Evolutionary conservation across 164 flowering plant genomes (phyloP).

Genomic region (Stephania yunnanensis): DNA sequence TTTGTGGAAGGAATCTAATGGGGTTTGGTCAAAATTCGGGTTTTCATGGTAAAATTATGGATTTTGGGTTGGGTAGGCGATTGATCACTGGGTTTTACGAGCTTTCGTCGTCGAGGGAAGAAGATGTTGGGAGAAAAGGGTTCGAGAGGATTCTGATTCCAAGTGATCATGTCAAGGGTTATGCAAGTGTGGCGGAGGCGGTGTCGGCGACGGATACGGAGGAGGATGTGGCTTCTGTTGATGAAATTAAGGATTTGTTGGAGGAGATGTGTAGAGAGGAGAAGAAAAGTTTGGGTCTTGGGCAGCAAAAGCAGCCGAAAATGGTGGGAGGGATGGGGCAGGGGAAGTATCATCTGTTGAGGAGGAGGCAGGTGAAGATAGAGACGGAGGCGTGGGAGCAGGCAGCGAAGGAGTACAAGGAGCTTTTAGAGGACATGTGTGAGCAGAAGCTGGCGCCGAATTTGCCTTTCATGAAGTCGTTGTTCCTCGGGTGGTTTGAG

Average conservation of each 20-base stretch:
- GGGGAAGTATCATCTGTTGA: slow-evolving; percentile 34
- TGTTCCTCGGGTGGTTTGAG: slow-evolving; percentile 97
- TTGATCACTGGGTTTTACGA: slow-evolving; percentile 14
- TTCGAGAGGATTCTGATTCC: slow-evolving; percentile 20
- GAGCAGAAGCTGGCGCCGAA: slow-evolving; percentile 83
- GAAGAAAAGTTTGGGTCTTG: slow-evolving; percentile 4
- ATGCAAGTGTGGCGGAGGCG: slow-evolving; percentile 59
- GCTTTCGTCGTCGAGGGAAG: slow-evolving; percentile 21
- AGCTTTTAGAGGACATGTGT: slow-evolving; percentile 83
- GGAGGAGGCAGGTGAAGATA: slow-evolving; percentile 69
- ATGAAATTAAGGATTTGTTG: slow-evolving; percentile 41
- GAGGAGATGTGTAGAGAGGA: slow-evolving; percentile 35
- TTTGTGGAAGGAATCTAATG: slow-evolving; percentile 21
- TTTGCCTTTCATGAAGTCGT: slow-evolving; percentile 87
- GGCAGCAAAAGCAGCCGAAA: slow-evolving; percentile 12
- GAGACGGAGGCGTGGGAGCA: slow-evolving; percentile 93
- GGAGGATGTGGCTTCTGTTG: slow-evolving; percentile 41
- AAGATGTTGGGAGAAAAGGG: slow-evolving; percentile 19
- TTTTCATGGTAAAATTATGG: slow-evolving; percentile 14
- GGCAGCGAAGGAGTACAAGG: slow-evolving; percentile 80
- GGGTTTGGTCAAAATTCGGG: slow-evolving; percentile 7
- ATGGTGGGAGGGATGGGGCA: slow-evolving; percentile 27
- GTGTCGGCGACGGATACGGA: slow-evolving; percentile 47
- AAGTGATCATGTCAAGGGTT: slow-evolving; percentile 26
- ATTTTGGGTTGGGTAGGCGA: slow-evolving; percentile 3